Base-by-base conservation (phyloP, 257 asterid genomes). In the Capsicum baccatum region DNA sequence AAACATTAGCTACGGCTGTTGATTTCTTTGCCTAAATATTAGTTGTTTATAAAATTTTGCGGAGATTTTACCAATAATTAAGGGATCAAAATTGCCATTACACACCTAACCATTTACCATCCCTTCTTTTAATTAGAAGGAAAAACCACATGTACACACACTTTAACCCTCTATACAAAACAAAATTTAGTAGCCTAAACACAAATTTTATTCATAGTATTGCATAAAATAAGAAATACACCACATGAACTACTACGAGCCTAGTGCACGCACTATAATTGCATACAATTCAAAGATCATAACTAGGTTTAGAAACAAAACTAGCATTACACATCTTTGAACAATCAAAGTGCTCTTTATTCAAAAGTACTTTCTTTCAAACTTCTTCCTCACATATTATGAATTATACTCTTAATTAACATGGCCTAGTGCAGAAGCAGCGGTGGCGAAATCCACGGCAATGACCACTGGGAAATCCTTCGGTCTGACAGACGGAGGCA, bases 391-490 rank as follows among this genome's bases (percentile, higher is more conserved):
- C 15, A 69, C 54, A 69, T 8, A 42, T 39, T 0, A 16, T 7
- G 21, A 17, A 17, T 39, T 9, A 4, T 10, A 47, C 2, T 71
- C 57, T 67, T 82, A 11, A 63, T 64, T 64, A 91, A 60, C 95
- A 91, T 21, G 80, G 90, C 47, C 44, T 85, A 68, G 78, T 86
- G 84, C 93, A 91, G 83, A 89, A 88, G 84, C 93, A 90, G 42
- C 92, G 95, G 84, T 91, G 92, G 55, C 91, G 92, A 14, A 92
- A 6, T 11, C 95, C 92, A 21, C 33, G 78, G 87, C 95, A 92
- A 5, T 82, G 6, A 12, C 95, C 95, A 26, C 86, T 88, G 50
- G 88, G 1, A n/a, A 91, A 92, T 58, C 94, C 92, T 86, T 91
- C 94, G 0, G 81, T 73, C 81, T 81, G 60, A 78, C 95, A 92